Conservation (phyloP, 345 rosid species). For the Linum tenue region DNA sequence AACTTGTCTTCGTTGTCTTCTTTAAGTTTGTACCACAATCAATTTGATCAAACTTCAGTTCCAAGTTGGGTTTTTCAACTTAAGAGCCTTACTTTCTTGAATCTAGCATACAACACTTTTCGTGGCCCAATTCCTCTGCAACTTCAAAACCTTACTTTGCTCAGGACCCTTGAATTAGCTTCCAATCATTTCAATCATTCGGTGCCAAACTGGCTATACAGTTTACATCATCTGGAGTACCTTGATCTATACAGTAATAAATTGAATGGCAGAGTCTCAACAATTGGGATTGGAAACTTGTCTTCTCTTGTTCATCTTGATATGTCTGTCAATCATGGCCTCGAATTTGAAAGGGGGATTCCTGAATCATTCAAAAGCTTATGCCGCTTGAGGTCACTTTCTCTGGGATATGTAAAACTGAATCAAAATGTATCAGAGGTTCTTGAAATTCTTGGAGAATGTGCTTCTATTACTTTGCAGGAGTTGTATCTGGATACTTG, state of each 20-base stretch:
- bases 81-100: constrained; percentile 10
- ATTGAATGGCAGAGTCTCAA: constrained; percentile 14
- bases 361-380: constrained; percentile 13
- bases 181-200: constrained; percentile 4
- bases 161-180: constrained; percentile 8
- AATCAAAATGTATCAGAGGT: neutral
- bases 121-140: constrained; percentile 10
- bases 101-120: constrained; percentile 3
- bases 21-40: constrained; percentile 5
- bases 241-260: constrained; percentile 3
- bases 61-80: constrained; percentile 13
- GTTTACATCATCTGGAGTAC: constrained; percentile 9
- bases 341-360: constrained; percentile 7
- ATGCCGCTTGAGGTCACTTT: constrained; percentile 11
- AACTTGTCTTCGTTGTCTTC: constrained; percentile 7
- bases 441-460: neutral
- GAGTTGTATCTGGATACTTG: constrained; percentile 7
- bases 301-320: constrained; percentile 11
- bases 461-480: constrained; percentile 16
- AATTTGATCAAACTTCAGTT: constrained; percentile 6
- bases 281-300: constrained; percentile 14
- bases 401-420: neutral
- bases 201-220: neutral
- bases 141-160: constrained; percentile 10
- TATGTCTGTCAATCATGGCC: neutral